These are phyloP conservation scores for Sporothrix dimorphospora DNA, from an alignment of 2,329 filamentous ascomycete genomes.

Conservation along the genomic window DNA sequence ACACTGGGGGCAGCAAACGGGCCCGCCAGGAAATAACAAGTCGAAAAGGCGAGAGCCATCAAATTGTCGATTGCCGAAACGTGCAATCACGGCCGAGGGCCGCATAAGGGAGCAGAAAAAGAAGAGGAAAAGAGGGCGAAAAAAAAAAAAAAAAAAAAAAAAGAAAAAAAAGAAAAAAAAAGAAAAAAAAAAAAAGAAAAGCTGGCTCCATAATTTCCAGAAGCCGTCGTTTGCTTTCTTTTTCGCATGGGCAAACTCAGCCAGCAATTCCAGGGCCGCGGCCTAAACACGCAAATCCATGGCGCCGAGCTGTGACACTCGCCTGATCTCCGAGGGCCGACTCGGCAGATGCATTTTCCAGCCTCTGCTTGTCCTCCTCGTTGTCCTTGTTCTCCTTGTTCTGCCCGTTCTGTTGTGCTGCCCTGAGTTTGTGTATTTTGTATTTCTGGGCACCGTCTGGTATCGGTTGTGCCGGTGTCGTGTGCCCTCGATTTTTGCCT, in stretches of 20 bases:
- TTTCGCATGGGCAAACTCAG: background rate
- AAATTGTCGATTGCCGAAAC: conserved; percentile 3
- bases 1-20: background rate
- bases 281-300: background rate
- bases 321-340: conserved; percentile 17
- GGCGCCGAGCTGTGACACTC: conserved; percentile 14
- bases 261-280: background rate
- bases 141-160: no score
- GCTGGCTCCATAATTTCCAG: background rate
- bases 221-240: background rate
- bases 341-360: conserved; percentile 22
- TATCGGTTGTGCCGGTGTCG: background rate
- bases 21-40: background rate
- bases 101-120: background rate
- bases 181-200: background rate
- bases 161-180: background rate
- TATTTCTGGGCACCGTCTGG: background rate
- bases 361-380: background rate
- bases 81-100: conserved; percentile 8
- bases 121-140: no score
- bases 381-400: no score
- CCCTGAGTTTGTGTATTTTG: no score
- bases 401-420: background rate
- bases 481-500: conserved; percentile 3
- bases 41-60: background rate